These are phyloP conservation scores for Blastocystis sp. DNA, from an alignment of 352 stramenopile genomes.

Conservation along the genomic window DNA sequence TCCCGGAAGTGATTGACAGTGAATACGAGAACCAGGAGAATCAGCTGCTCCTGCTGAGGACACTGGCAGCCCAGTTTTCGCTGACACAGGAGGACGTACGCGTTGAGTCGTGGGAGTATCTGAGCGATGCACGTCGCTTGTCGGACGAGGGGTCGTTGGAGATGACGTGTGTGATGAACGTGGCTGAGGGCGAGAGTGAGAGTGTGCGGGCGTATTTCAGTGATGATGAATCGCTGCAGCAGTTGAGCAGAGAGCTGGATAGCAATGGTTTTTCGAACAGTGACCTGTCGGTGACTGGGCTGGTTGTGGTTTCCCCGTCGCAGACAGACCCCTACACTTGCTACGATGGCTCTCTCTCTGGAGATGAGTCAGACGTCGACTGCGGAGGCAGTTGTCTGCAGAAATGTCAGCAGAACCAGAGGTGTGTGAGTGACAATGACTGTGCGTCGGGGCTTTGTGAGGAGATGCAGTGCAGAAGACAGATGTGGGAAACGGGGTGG, in stretches of 20 bases:
- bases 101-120: not conserved
- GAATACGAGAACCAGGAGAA: not conserved
- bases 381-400: not conserved
- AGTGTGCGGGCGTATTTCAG: not conserved
- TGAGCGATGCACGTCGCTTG: not conserved
- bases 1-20: not conserved
- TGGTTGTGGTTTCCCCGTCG: not conserved
- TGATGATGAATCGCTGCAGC: not conserved
- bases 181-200: no score
- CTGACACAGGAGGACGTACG: not conserved
- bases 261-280: not conserved
- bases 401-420: not conserved
- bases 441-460: not conserved
- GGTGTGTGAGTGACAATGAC: not conserved
- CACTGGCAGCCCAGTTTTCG: not conserved
- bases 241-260: not conserved
- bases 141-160: not conserved
- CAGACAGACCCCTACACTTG: conserved; percentile 1
- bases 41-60: not conserved
- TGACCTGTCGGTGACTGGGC: not conserved
- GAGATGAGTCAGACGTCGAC: conserved; percentile 34
- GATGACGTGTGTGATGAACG: not conserved
- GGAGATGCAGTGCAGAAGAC: not conserved
- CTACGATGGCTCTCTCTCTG: conserved; percentile 1
- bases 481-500: not conserved